Base-by-base conservation (phyloP, 108 stramenopile genomes). In the Thalassiosira profunda region DNA sequence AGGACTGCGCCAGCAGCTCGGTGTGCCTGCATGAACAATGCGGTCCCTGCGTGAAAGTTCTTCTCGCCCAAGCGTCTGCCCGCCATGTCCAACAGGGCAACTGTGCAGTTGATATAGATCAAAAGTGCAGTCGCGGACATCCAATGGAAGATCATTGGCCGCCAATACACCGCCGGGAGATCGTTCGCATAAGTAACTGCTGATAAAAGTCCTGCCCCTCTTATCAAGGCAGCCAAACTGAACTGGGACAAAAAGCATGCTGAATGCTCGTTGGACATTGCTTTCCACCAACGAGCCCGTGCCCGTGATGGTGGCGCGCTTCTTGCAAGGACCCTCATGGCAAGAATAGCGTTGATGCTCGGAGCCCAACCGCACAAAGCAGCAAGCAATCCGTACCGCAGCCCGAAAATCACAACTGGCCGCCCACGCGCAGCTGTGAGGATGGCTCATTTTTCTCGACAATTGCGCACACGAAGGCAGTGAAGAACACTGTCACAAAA, bases 341-440 rank as follows among this genome's bases (percentile, higher is more conserved):
- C 36, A 20, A 65, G 41, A 21, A 77, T 43, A 23, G 69, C 76
- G 9, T 35, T 57, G 2, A 71, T 15, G 34, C 58, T 51, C 5
- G 76, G 69, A 4, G 42, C 17, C 1, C 70, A 65, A 30, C 31
- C 63, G 58, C 69, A 58, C 20, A 33, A 24, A 25, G 42, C 62
- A 21, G 53, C 29, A 23, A 76, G 34, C 4, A 67, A 47, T 3
- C 79, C 79, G 46, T 80, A 80, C 26, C 79, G 52, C 21, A 80
- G 61, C 5, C 79, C 79, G 43, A 80, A 80, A 0, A 64, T 31
- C n/a, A 64, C 74, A 11, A 80, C 60, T 0, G 67, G 31, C 59
- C 47, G 58, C 15, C 67, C 58, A 25, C 79, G 79, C 6, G 62
- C 43, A 4, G 43, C 20, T 45, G 45, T 34, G 48, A 9, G 8